Evolutionary conservation across 257 asterid species (phyloP).

Genomic region (Przewalskia tangutica): DNA sequence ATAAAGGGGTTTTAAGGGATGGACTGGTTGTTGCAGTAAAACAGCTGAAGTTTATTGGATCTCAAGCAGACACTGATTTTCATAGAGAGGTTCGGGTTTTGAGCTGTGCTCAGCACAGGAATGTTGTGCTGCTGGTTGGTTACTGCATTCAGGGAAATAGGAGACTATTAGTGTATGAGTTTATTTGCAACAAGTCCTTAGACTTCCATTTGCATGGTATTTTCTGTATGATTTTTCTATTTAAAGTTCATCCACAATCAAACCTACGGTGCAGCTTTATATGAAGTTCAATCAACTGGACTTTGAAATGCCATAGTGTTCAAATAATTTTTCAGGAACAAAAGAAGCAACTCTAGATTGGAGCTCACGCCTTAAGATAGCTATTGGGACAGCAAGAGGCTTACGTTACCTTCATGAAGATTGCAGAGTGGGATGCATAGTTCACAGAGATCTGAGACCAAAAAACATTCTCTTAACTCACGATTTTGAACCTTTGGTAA

Average conservation of each 20-base stretch:
- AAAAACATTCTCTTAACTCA: conserved; percentile 82
- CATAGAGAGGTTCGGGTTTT: conserved; percentile 68
- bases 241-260: not conserved
- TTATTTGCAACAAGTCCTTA: conserved; percentile 71
- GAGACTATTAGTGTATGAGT: conserved; percentile 78
- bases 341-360: conserved; percentile 40
- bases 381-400: conserved; percentile 89
- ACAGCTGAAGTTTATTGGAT: conserved; percentile 52
- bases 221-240: conserved; percentile 3
- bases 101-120: conserved; percentile 93
- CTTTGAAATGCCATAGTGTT: not conserved
- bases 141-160: conserved; percentile 55
- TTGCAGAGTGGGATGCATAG: conserved; percentile 86
- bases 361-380: conserved; percentile 64
- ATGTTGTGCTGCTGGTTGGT: conserved; percentile 79
- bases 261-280: not conserved
- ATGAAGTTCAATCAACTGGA: not conserved
- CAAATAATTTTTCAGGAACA: conserved; percentile 32
- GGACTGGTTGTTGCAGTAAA: conserved; percentile 67
- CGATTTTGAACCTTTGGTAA: conserved; percentile 85
- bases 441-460: conserved; percentile 70
- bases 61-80: conserved; percentile 71
- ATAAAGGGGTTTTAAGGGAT: conserved; percentile 61
- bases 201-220: conserved; percentile 81
- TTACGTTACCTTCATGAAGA: conserved; percentile 90